Percentiles rank a stretch among this genome's conserved stretches.
Evolutionary conservation across 495 filamentous ascomycete species (phyloP).

Genomic region (Saxophila tyrrhenica): DNA sequence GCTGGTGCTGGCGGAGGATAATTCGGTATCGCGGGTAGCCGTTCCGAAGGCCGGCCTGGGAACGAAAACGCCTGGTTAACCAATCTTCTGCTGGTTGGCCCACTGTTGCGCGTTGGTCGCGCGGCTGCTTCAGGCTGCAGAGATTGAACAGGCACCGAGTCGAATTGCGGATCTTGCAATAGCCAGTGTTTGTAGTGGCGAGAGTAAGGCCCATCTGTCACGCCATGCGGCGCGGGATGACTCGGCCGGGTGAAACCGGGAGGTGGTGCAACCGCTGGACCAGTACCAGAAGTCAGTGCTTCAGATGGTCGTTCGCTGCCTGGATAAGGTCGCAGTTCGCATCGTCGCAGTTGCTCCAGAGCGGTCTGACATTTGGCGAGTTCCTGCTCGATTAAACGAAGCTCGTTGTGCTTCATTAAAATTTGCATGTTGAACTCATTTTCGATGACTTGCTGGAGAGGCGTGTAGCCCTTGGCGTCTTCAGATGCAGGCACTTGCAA

Average conservation of each 20-base stretch:
- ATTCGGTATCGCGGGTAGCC: constrained; percentile 60
- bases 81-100: constrained; percentile 4
- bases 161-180: constrained; percentile 77
- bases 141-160: constrained; percentile 29
- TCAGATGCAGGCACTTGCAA: constrained; percentile 2
- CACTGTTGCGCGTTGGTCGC: constrained; percentile 62
- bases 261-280: constrained; percentile 49
- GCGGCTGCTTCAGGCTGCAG: constrained; percentile 28
- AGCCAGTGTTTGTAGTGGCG: constrained; percentile 93
- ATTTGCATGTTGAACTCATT: constrained; percentile 86
- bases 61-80: constrained; percentile 5
- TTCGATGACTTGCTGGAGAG: constrained; percentile 60
- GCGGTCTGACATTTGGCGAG: constrained; percentile 90
- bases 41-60: constrained; percentile 27
- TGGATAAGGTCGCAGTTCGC: constrained; percentile 80
- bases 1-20: constrained; percentile 40
- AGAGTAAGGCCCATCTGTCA: constrained; percentile 81
- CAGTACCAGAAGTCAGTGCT: constrained; percentile 59
- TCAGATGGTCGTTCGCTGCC: constrained; percentile 47
- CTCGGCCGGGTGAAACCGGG: constrained; percentile 50
- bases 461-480: constrained; percentile 18
- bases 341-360: constrained; percentile 89
- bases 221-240: constrained; percentile 72
- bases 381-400: constrained; percentile 90
- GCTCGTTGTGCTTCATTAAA: constrained; percentile 83